These are phyloP conservation scores for Apiospora kogelbergensis DNA, from an alignment of 2,329 filamentous ascomycete species.

Conservation along the genomic window DNA sequence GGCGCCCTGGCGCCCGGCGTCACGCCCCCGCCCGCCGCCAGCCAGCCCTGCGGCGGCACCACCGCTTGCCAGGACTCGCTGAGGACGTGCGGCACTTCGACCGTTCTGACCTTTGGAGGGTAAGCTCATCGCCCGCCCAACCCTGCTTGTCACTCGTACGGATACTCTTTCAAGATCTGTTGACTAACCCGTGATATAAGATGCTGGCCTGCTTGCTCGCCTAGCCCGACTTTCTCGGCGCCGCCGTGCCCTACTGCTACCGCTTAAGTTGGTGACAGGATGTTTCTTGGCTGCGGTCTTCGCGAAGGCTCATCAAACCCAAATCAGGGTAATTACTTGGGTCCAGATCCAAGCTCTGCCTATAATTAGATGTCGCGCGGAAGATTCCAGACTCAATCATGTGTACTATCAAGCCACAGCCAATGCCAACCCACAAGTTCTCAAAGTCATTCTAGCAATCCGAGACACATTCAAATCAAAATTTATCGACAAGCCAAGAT, in stretches of 20 bases:
- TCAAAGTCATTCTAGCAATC: background rate
- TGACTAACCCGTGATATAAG: background rate
- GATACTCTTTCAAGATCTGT: too few relatives aligned
- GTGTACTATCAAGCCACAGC: background rate
- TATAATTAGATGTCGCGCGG: too few relatives aligned
- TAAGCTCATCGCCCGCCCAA: too few relatives aligned
- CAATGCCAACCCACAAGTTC: background rate
- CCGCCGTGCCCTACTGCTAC: conserved; percentile 15
- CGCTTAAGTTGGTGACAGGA: background rate
- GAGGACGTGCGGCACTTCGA: background rate
- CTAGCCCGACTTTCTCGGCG: conserved; percentile 18
- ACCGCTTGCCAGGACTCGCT: background rate
- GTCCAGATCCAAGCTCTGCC: too few relatives aligned
- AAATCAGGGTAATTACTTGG: too few relatives aligned
- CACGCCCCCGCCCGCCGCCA: background rate
- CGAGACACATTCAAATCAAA: too few relatives aligned
- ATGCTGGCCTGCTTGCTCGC: conserved; percentile 17
- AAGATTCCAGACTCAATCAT: too few relatives aligned
- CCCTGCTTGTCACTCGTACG: too few relatives aligned
- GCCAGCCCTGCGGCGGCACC: background rate
- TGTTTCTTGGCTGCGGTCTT: too few relatives aligned
- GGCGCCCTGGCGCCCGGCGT: background rate
- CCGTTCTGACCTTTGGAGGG: background rate
- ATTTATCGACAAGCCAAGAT: background rate
- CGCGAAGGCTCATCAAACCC: too few relatives aligned